These are phyloP conservation scores for Taiozyma sp. DNA, from an alignment of 1,139 yeast species.

Conservation along the genomic window DNA sequence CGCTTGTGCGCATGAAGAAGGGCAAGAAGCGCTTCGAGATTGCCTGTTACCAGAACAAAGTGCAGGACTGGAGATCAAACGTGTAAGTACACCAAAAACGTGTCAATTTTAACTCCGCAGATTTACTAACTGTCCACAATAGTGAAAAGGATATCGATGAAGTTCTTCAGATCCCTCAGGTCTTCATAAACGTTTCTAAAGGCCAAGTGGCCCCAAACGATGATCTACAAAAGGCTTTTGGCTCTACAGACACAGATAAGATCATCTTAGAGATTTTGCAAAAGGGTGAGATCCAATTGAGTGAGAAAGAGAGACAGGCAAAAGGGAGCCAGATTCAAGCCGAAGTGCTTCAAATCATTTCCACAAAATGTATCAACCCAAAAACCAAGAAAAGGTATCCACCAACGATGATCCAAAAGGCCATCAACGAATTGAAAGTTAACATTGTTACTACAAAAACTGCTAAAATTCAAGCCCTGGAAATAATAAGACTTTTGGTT, in stretches of 20 bases:
- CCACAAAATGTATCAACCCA: conserved; percentile 91
- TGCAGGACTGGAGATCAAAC: conserved; percentile 89
- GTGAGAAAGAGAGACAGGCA: conserved; percentile 87
- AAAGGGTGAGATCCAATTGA: conserved; percentile 91
- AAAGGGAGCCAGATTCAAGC: conserved; percentile 73
- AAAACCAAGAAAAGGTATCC: conserved; percentile 87
- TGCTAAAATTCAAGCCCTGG: conserved; percentile 87
- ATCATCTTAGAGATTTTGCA: conserved; percentile 77
- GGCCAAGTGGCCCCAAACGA: conserved; percentile 93
- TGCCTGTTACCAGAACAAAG: conserved; percentile 96
- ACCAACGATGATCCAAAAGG: conserved; percentile 89
- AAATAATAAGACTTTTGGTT: conserved; percentile 78
- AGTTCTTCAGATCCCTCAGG: conserved; percentile 94
- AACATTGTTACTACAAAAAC: conserved; percentile 75
- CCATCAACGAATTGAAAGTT: conserved; percentile 73
- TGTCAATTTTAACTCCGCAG: neutral
- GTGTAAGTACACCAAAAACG: conserved; percentile 36
- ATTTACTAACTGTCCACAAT: conserved; percentile 1
- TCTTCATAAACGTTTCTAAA: conserved; percentile 87
- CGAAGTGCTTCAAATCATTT: conserved; percentile 78
- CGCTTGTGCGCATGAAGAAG: conserved; percentile 84
- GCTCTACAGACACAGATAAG: conserved; percentile 67
- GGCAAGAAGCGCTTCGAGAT: conserved; percentile 90
- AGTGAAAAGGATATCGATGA: conserved; percentile 91
- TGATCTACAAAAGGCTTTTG: conserved; percentile 71